phyloP scores from a whole-genome alignment of 2,329 filamentous ascomycete species.

The Phaeosphaeria sp. region DNA sequence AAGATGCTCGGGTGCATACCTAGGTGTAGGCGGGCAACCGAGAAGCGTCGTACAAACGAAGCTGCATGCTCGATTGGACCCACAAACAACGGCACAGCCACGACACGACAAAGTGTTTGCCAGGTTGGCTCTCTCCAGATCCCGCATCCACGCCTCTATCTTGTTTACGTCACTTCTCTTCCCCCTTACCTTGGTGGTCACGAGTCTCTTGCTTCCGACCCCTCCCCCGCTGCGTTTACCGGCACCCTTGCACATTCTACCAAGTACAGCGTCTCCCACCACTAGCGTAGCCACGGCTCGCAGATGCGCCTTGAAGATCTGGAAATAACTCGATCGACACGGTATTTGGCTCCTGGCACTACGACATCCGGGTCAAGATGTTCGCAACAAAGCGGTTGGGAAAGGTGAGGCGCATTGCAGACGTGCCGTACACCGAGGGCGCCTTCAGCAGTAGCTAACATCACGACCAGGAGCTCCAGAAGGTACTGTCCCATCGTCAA shows the following conservation, averaged over 20 bases:
- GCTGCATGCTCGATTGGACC: not conserved
- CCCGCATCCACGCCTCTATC: not conserved
- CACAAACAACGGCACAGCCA: not conserved
- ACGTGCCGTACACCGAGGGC: not conserved
- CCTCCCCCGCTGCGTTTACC: not conserved
- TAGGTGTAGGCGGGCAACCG: not conserved
- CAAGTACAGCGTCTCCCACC: not conserved
- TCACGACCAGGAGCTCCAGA: slow-evolving; percentile 21
- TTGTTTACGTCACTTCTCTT: not conserved
- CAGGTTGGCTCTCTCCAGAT: not conserved
- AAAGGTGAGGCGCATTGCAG: slow-evolving; percentile 48
- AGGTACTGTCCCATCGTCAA: slow-evolving; percentile 17
- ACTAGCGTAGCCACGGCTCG: not conserved
- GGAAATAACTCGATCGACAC: not conserved
- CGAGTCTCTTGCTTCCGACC: not conserved
- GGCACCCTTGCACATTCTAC: not conserved
- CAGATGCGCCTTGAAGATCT: too few species aligned
- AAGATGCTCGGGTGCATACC: not conserved
- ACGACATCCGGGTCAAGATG: slow-evolving; percentile 43
- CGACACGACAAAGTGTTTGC: not conserved
- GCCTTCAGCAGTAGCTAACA: slow-evolving; percentile 4
- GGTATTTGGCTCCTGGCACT: not conserved
- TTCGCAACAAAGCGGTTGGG: slow-evolving; percentile 58
- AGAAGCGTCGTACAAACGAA: not conserved
- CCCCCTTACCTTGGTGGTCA: not conserved